Conservation (phyloP, 257 asterid species). For the Solanum pinnatisectum region DNA sequence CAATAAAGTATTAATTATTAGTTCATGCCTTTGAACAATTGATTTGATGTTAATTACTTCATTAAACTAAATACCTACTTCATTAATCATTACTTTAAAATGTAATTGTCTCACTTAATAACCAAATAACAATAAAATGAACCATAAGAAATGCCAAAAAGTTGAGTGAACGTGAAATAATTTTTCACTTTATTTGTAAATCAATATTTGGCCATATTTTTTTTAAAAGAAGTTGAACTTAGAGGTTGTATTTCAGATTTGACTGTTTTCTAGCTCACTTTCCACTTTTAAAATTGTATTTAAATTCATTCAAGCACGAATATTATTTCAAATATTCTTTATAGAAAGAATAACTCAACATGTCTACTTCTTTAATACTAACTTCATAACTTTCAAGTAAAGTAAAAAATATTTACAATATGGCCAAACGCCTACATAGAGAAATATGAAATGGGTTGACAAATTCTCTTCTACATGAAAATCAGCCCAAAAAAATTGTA, state of each 20-base stretch:
- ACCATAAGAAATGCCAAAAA: neutral
- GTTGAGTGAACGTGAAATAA: neutral
- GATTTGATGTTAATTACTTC: neutral
- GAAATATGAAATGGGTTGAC: neutral
- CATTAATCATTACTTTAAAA: neutral
- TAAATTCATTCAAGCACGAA: too few relatives aligned
- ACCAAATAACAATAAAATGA: neutral
- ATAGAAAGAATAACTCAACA: too few relatives aligned
- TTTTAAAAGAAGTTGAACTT: too few relatives aligned
- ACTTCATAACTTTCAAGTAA: too few relatives aligned
- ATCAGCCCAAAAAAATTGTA: neutral
- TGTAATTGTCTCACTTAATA: neutral
- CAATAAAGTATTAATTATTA: neutral
- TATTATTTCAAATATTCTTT: too few relatives aligned
- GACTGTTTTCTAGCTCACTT: too few relatives aligned
- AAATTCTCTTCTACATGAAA: neutral
- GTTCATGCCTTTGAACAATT: neutral
- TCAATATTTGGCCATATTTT: neutral
- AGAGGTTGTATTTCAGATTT: too few relatives aligned
- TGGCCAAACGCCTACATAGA: neutral
- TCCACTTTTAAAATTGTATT: too few relatives aligned
- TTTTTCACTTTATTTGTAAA: too few relatives aligned
- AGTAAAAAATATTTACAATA: too few relatives aligned
- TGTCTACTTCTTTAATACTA: neutral
- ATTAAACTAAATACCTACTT: neutral